Conservation (phyloP, 495 filamentous ascomycete genomes). For the Aspergillus hancockii region DNA sequence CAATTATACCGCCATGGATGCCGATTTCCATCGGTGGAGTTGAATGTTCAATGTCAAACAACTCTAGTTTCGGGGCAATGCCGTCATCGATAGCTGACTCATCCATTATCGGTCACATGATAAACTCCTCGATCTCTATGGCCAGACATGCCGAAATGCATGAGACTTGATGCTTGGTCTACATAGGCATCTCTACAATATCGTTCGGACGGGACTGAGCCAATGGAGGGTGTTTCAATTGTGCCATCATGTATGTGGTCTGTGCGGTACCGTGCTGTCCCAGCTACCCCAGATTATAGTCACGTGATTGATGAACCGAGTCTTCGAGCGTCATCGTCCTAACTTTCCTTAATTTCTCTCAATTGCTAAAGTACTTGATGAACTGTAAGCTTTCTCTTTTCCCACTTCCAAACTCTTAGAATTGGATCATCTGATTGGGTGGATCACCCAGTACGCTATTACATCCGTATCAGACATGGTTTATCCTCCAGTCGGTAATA, state of each 20-base stretch:
- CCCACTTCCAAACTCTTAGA: not conserved
- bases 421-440: not conserved
- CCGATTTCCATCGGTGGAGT: not conserved
- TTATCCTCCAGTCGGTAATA: conserved; percentile 62
- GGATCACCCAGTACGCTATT: conserved; percentile 17
- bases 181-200: not conserved
- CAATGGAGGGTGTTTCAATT: not conserved
- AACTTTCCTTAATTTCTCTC: not conserved
- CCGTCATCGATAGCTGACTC: conserved; percentile 2
- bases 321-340: conserved; percentile 17
- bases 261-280: not conserved
- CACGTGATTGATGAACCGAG: conserved; percentile 3
- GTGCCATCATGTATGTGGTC: not conserved
- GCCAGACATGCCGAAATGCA: not conserved
- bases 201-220: not conserved
- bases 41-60: no score
- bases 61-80: not conserved
- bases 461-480: conserved; percentile 54
- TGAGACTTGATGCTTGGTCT: not conserved
- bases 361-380: not conserved
- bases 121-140: no score
- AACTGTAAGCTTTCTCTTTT: not conserved
- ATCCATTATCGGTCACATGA: not conserved
- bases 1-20: not conserved
- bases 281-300: conserved; percentile 3